Percentiles rank a stretch among this genome's conserved stretches.
Conservation (phyloP, 805 yeast genomes). For the Maudiozyma turicensis region DNA sequence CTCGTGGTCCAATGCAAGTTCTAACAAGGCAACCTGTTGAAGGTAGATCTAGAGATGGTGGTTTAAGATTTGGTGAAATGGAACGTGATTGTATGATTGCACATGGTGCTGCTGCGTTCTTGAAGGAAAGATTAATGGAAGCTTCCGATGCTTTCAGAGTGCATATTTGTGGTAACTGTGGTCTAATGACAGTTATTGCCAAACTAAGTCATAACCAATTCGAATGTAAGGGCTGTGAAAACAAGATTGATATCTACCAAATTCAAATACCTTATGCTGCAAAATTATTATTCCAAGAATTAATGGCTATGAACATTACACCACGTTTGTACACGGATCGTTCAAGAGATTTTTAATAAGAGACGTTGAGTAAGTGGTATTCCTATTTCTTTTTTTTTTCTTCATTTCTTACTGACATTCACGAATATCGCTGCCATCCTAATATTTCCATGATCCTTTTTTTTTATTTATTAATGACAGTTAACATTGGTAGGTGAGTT, state of each 20-base stretch:
- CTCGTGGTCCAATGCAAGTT: conserved; percentile 97
- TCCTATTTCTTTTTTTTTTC: no score
- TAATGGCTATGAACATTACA: conserved; percentile 98
- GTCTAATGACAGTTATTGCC: conserved; percentile 95
- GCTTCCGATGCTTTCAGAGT: conserved; percentile 98
- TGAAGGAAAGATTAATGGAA: conserved; percentile 96
- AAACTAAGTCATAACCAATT: conserved; percentile 95
- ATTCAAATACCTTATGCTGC: conserved; percentile 98
- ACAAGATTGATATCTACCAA: conserved; percentile 96
- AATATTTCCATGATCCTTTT: no score
- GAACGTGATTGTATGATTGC: conserved; percentile 99
- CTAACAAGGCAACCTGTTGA: conserved; percentile 97
- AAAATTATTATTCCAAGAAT: conserved; percentile 92
- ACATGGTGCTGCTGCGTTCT: conserved; percentile 97
- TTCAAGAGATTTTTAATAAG: conserved; percentile 33
- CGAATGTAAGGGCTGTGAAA: conserved; percentile 97
- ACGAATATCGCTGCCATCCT: no score
- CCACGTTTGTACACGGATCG: conserved; percentile 96
- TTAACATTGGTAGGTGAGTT: no score
- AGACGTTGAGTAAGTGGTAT: no score
- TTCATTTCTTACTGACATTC: no score
- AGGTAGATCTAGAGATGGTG: conserved; percentile 99
- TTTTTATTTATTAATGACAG: no score
- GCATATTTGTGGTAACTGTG: conserved; percentile 97
- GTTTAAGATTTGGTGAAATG: conserved; percentile 98